These are phyloP conservation scores for Microdochium nivale DNA, from an alignment of 2,329 filamentous ascomycete genomes.

Conservation along the genomic window DNA sequence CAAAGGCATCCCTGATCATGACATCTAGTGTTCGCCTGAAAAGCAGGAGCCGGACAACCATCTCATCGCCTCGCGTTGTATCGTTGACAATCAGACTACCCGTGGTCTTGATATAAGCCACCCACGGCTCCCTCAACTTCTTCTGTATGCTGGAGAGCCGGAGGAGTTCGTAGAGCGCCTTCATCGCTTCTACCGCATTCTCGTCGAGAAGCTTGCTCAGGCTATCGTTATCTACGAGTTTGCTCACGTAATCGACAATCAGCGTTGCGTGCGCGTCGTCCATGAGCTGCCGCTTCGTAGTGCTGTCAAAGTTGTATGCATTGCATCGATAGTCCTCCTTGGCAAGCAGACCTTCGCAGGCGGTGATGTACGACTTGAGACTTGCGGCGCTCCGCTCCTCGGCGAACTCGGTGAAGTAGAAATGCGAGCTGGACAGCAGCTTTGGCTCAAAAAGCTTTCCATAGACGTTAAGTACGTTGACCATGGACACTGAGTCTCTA, in stretches of 20 bases:
- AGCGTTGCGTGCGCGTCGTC: constrained; percentile 64
- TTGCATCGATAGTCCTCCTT: constrained; percentile 71
- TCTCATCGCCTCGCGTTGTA: constrained; percentile 67
- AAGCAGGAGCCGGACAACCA: constrained; percentile 75
- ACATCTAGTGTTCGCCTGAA: constrained; percentile 73
- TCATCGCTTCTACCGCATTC: constrained; percentile 61
- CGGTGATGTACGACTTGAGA: constrained; percentile 68
- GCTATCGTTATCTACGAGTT: constrained; percentile 57
- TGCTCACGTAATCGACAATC: constrained; percentile 57
- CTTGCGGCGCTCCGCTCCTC: constrained; percentile 52
- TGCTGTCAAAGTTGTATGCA: constrained; percentile 70
- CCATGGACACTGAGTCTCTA: constrained; percentile 67
- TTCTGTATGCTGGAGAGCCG: constrained; percentile 61
- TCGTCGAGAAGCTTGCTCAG: constrained; percentile 66
- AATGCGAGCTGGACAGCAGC: constrained; percentile 59
- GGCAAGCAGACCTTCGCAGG: constrained; percentile 60
- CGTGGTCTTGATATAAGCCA: constrained; percentile 66
- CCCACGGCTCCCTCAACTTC: constrained; percentile 65
- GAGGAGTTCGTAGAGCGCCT: constrained; percentile 70
- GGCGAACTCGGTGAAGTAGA: constrained; percentile 64
- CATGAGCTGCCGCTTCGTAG: constrained; percentile 71
- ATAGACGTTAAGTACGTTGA: constrained; percentile 81
- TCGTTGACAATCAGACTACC: constrained; percentile 76
- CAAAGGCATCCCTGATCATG: constrained; percentile 69
- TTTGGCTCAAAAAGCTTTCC: constrained; percentile 68